These are phyloP conservation scores for Dendrobium huoshanense DNA, from an alignment of 106 monocot species.

Conservation along the genomic window DNA sequence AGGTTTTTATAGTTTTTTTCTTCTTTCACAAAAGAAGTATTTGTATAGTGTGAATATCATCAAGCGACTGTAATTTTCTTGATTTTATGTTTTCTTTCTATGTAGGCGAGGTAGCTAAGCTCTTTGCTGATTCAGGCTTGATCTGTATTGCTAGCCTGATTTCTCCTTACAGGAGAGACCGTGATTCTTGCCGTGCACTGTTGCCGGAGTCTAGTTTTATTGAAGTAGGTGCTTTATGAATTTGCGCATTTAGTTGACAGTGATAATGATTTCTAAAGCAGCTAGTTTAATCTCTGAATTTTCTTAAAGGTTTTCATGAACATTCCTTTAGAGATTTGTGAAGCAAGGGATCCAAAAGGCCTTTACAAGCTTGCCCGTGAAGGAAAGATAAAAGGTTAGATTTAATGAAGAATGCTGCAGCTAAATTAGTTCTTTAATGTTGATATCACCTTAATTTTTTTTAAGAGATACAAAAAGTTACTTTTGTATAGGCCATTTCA, in stretches of 20 bases:
- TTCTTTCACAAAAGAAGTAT: background rate
- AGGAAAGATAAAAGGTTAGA: conserved; percentile 75
- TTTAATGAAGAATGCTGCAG: background rate
- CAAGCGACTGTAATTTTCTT: background rate
- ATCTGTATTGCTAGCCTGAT: conserved; percentile 88
- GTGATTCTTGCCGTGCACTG: conserved; percentile 70
- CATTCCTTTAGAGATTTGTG: conserved; percentile 79
- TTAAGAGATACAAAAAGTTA: too few species aligned
- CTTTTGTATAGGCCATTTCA: too few species aligned
- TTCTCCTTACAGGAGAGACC: conserved; percentile 79
- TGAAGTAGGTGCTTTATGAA: conserved; percentile 33
- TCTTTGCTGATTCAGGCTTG: conserved; percentile 84
- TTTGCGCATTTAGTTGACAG: background rate
- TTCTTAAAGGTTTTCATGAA: conserved; percentile 73
- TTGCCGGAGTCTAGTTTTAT: conserved; percentile 56
- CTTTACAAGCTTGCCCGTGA: conserved; percentile 93
- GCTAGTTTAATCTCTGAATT: background rate
- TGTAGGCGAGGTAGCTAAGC: conserved; percentile 78
- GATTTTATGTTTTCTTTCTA: conserved; percentile 3
- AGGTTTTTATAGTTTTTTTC: background rate
- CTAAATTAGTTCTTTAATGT: too few species aligned
- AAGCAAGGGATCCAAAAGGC: conserved; percentile 82
- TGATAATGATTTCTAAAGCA: background rate
- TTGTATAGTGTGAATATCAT: too few species aligned
- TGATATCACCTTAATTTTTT: too few species aligned